These are phyloP conservation scores for Camelina sativa DNA, from an alignment of 345 rosid species.

Conservation along the genomic window DNA sequence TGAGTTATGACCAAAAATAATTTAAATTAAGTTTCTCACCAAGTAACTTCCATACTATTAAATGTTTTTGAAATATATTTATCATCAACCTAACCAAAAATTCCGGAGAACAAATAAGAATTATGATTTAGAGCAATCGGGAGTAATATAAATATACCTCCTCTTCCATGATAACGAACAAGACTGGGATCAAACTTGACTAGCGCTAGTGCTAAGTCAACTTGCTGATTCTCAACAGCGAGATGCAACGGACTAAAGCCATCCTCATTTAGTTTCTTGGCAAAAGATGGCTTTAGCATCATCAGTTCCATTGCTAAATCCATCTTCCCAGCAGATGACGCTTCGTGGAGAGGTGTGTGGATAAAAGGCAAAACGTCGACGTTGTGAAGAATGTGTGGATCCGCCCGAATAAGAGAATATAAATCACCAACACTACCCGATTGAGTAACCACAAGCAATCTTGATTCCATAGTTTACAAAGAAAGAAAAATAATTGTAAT, in stretches of 20 bases:
- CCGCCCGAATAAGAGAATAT: constrained; percentile 5
- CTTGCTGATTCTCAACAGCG: constrained; percentile 10
- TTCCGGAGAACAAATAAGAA: too few relatives aligned
- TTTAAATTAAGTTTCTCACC: background rate
- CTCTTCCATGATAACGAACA: constrained; percentile 23
- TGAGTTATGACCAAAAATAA: too few relatives aligned
- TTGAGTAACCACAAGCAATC: background rate
- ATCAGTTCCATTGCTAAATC: constrained; percentile 35
- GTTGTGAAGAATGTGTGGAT: constrained; percentile 2
- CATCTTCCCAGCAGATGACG: constrained; percentile 3
- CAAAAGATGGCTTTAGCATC: constrained; percentile 32
- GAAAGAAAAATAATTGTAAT: background rate
- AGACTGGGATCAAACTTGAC: constrained; percentile 29
- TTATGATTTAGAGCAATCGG: too few relatives aligned
- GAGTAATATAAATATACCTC: background rate
- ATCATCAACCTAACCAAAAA: too few relatives aligned
- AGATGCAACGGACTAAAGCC: constrained; percentile 36
- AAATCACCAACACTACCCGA: constrained; percentile 11
- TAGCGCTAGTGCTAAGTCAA: constrained; percentile 28
- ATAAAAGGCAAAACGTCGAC: constrained; percentile 7
- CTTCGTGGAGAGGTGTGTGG: constrained; percentile 34
- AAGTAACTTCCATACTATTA: background rate
- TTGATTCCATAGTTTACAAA: constrained; percentile 12
- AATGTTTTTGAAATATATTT: too few relatives aligned
- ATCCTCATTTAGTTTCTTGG: constrained; percentile 13